These are phyloP conservation scores for Suillus clintonianus DNA, from an alignment of 768 basidiomycete species.

Conservation along the genomic window DNA sequence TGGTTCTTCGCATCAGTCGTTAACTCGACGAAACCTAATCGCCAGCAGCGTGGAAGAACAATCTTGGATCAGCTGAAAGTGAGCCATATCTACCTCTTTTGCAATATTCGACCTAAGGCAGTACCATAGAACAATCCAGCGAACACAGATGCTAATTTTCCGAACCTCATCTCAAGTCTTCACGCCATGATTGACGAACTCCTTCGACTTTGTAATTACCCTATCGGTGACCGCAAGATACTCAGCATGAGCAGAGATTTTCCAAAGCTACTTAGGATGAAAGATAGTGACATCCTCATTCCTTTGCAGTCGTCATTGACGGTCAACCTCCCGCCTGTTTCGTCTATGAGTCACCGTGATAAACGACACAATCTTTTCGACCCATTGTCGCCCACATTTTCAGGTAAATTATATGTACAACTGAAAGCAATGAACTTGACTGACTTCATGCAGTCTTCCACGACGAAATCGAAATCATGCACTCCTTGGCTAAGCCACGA, in stretches of 20 bases:
- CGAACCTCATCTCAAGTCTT: constrained; percentile 54
- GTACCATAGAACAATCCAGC: constrained; percentile 44
- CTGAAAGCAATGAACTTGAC: not conserved
- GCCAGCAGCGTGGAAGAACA: constrained; percentile 58
- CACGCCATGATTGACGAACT: constrained; percentile 69
- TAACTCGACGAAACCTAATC: constrained; percentile 72
- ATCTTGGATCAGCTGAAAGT: constrained; percentile 66
- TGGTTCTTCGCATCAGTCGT: constrained; percentile 92
- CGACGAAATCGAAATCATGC: constrained; percentile 90
- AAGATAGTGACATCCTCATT: constrained; percentile 74
- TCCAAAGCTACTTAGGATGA: constrained; percentile 52
- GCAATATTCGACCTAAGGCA: not conserved
- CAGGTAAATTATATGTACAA: constrained; percentile 48
- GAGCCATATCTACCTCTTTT: constrained; percentile 11
- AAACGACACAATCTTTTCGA: constrained; percentile 78
- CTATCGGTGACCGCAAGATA: constrained; percentile 39
- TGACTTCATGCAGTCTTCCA: constrained; percentile 54
- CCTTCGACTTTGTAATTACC: constrained; percentile 63
- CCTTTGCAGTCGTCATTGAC: constrained; percentile 93
- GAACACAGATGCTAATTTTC: constrained; percentile 43
- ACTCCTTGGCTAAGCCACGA: constrained; percentile 85
- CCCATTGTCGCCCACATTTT: constrained; percentile 69
- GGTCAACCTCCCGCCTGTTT: constrained; percentile 79
- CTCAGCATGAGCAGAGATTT: constrained; percentile 53
- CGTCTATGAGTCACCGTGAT: constrained; percentile 41